phyloP scores from a whole-genome alignment of 2,329 filamentous ascomycete genomes.

The Fusarium buxicola region DNA sequence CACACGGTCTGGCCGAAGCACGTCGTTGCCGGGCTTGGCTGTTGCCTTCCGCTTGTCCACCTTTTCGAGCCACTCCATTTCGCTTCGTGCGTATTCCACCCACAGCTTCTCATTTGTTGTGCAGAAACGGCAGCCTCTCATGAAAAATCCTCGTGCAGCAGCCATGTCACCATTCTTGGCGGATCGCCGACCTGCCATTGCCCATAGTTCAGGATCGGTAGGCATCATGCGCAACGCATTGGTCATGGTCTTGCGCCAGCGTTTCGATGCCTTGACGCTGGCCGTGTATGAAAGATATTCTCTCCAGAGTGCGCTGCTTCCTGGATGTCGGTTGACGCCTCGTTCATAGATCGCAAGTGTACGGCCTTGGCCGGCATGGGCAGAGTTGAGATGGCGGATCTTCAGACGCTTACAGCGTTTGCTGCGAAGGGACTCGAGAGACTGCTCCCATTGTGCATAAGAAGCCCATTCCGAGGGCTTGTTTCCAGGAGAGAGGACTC shows the following conservation, averaged over 20 bases:
- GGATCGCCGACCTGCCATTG: slow-evolving; percentile 82
- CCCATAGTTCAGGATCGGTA: slow-evolving; percentile 84
- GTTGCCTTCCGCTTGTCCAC: slow-evolving; percentile 78
- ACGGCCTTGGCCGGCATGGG: slow-evolving; percentile 80
- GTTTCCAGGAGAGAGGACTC: slow-evolving; percentile 83
- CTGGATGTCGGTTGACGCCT: slow-evolving; percentile 84
- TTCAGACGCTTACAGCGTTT: slow-evolving; percentile 87
- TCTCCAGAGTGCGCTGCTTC: slow-evolving; percentile 85
- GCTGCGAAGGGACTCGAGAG: slow-evolving; percentile 78
- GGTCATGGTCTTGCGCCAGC: slow-evolving; percentile 73
- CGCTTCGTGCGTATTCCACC: slow-evolving; percentile 89
- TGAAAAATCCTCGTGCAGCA: slow-evolving; percentile 86
- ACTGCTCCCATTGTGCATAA: slow-evolving; percentile 80
- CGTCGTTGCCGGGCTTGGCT: slow-evolving; percentile 60
- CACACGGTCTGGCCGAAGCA: slow-evolving; percentile 59
- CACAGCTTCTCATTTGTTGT: slow-evolving; percentile 79
- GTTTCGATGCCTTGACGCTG: slow-evolving; percentile 73
- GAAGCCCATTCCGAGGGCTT: slow-evolving; percentile 82
- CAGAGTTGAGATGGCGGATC: slow-evolving; percentile 73
- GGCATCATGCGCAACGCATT: slow-evolving; percentile 87
- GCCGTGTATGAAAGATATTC: slow-evolving; percentile 88
- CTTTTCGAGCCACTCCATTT: slow-evolving; percentile 91
- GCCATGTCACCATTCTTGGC: slow-evolving; percentile 89
- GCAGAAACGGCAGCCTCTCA: slow-evolving; percentile 89
- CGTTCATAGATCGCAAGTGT: slow-evolving; percentile 92